Percentiles rank a stretch among this genome's conserved stretches.
Conservation (phyloP, 768 basidiomycete species). For the Coprinopsis marcescibilis region DNA sequence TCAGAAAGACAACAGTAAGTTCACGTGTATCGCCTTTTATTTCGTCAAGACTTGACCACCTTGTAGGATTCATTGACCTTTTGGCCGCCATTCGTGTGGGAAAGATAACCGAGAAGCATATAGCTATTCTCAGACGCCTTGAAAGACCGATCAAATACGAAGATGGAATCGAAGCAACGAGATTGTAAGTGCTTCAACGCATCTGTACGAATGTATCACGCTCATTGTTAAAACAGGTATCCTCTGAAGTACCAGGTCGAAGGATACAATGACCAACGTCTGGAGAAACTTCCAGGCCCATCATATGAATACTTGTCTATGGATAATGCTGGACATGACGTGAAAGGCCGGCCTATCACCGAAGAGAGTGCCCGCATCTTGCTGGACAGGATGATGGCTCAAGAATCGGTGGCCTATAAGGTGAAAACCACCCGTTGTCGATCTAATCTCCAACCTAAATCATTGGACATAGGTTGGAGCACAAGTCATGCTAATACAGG, state of each 20-base stretch:
- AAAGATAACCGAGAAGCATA: conserved; percentile 44
- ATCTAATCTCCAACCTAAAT: neutral
- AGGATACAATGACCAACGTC: conserved; percentile 55
- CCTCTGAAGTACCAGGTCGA: conserved; percentile 77
- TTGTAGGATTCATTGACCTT: conserved; percentile 72
- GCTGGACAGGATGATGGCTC: conserved; percentile 46
- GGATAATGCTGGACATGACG: conserved; percentile 42
- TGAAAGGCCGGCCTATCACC: conserved; percentile 27
- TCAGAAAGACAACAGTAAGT: conserved; percentile 54
- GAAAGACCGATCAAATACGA: conserved; percentile 52
- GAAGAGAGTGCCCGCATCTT: conserved; percentile 23
- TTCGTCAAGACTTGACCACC: neutral
- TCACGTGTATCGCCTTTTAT: neutral
- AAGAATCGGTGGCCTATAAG: conserved; percentile 43
- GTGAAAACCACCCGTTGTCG: conserved; percentile 16
- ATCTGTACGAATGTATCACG: neutral
- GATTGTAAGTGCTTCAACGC: conserved; percentile 47
- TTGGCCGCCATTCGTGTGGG: conserved; percentile 87
- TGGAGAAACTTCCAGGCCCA: conserved; percentile 40
- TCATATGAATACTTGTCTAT: conserved; percentile 31
- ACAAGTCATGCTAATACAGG: conserved; percentile 77
- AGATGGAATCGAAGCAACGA: conserved; percentile 76
- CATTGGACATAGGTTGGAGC: conserved; percentile 47
- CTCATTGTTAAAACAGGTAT: conserved; percentile 45
- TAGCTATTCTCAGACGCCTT: conserved; percentile 48